Evolutionary conservation across 805 yeast genomes (phyloP).

Genomic region (Metschnikowia hibisci): DNA sequence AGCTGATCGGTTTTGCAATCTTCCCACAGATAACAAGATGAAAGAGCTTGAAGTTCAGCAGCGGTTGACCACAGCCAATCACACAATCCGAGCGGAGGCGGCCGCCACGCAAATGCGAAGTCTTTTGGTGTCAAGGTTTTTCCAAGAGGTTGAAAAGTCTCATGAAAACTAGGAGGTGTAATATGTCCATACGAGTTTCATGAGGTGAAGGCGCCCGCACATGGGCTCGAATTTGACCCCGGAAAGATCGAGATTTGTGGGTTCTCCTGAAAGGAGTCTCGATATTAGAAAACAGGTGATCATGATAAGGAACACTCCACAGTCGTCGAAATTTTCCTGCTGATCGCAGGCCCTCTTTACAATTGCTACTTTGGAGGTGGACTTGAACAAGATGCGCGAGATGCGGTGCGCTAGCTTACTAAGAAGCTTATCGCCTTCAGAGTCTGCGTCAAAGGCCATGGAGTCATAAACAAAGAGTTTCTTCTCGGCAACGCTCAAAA

Average conservation of each 20-base stretch:
- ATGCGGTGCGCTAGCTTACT: conserved; percentile 22
- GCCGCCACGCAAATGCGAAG: conserved; percentile 26
- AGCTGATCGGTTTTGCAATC: conserved; percentile 24
- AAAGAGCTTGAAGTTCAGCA: conserved; percentile 16
- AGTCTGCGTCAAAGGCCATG: conserved; percentile 32
- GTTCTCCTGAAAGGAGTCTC: conserved; percentile 23
- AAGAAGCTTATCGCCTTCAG: conserved; percentile 29
- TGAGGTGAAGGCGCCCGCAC: conserved; percentile 16
- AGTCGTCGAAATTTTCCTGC: conserved; percentile 62
- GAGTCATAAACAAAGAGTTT: conserved; percentile 59
- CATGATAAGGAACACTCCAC: conserved; percentile 50
- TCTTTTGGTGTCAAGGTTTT: conserved; percentile 1
- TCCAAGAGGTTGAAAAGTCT: neutral
- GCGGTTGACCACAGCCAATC: conserved; percentile 13
- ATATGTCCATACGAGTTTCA: conserved; percentile 10
- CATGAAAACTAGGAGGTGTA: neutral
- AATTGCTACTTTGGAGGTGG: conserved; percentile 23
- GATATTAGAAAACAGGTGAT: conserved; percentile 31
- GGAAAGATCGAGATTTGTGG: conserved; percentile 37
- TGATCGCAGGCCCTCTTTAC: conserved; percentile 46
- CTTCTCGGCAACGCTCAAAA: conserved; percentile 46
- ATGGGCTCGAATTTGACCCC: conserved; percentile 45
- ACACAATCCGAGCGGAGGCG: conserved; percentile 22
- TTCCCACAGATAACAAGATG: conserved; percentile 8
- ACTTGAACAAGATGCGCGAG: conserved; percentile 20